Evolutionary conservation across 257 asterid genomes (phyloP), one percentile per base, ranked within the genome.

Genomic region (Echium plantagineum): DNA sequence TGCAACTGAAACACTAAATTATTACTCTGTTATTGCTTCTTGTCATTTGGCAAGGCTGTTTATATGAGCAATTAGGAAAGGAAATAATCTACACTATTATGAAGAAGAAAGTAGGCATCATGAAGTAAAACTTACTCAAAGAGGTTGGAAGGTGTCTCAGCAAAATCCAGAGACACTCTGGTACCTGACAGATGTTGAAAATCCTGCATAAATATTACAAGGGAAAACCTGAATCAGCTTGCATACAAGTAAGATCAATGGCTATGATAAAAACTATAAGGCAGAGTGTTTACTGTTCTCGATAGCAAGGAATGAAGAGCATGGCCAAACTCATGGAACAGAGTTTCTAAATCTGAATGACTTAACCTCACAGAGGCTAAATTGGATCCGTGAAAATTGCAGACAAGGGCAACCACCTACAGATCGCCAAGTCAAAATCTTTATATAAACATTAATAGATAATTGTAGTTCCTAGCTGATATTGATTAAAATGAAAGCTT

Each of bases 261-360:
- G 12, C 60, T 61, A 56, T 18, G 46, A 53, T 59, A 57, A 26
- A 48, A 57, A 66, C 57, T 47, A 28, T 9, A 56, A 20, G 42
- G 65, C 57, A 9, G 60, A 58, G n/a, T 38, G 9, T 65, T 35
- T 85, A 88, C 98, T 79, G 98, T 91, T 80, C 98, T 82, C 63
- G 98, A 91, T 67, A 91, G 95, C 82, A 91, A 81, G 31, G 98
- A 91, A 83, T 91, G 98, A 65, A 91, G 94, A 64, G 98, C 97
- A 70, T 91, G 98, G 38, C 98, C 98, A 70, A 88, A 91, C 74
- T 91, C 98, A 63, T 91, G 98, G 75, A 91, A 88, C 61, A 91
- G 94, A 49, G 97, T 91, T 77, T 91, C 97, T 52, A 91, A 84
- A 67, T 91, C 95, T 70, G 85, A 81, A 77, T 91, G 98, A 67